Percentiles rank a stretch among this genome's conserved stretches.
Evolutionary conservation across 73 alveolate species (phyloP).

Genomic region (Blepharisma stoltei): DNA sequence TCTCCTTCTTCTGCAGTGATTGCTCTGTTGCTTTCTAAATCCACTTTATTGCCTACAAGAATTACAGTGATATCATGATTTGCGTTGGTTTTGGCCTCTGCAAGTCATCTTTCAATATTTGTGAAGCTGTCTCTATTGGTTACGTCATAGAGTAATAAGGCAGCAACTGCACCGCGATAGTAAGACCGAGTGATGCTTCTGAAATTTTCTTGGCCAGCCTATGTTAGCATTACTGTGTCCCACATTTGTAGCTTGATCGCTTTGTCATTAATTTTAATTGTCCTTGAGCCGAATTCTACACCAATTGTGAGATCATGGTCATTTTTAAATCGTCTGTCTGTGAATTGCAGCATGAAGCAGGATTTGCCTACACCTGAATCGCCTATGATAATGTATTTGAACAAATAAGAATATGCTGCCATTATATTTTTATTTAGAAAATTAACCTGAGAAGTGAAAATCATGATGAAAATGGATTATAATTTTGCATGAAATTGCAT

Average conservation of each 20-base stretch:
- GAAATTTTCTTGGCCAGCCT: slow-evolving; percentile 93
- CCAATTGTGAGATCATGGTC: slow-evolving; percentile 93
- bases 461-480: too few relatives aligned
- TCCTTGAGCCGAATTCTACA: slow-evolving; percentile 88
- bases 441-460: too few relatives aligned
- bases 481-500: too few relatives aligned
- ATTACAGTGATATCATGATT: slow-evolving; percentile 36
- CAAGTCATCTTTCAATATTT: slow-evolving; percentile 45
- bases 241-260: slow-evolving; percentile 80
- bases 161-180: slow-evolving; percentile 91
- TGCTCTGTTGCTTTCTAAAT: slow-evolving; percentile 53
- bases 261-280: slow-evolving; percentile 66
- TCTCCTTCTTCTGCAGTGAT: slow-evolving; percentile 70
- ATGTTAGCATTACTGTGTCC: slow-evolving; percentile 77
- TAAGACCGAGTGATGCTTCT: slow-evolving; percentile 81
- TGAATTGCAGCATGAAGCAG: slow-evolving; percentile 74
- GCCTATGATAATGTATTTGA: slow-evolving; percentile 71
- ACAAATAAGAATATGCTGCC: slow-evolving; percentile 47
- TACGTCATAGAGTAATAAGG: slow-evolving; percentile 83
- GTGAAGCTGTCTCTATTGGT: slow-evolving; percentile 62
- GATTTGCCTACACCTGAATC: slow-evolving; percentile 90
- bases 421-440: neutral
- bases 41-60: slow-evolving; percentile 51
- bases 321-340: slow-evolving; percentile 67
- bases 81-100: slow-evolving; percentile 49